Percentiles rank a stretch among this genome's conserved stretches.
These are phyloP conservation scores for Limnanthes douglasii DNA, from an alignment of 345 rosid species.

Conservation along the genomic window DNA sequence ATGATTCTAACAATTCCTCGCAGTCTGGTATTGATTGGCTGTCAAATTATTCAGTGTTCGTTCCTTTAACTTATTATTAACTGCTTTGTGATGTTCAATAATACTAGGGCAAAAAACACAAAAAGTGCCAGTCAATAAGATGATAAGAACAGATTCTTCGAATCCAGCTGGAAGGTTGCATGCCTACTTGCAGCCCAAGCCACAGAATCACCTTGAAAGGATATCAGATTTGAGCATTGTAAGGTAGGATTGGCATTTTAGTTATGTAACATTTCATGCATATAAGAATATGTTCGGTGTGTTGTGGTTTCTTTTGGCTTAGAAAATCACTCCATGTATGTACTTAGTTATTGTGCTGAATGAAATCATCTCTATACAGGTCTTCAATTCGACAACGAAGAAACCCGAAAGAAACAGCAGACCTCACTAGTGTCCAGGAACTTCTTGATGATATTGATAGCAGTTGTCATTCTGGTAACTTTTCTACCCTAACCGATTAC, in stretches of 20 bases:
- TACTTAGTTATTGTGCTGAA: background rate
- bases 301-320: too few relatives aligned
- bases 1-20: constrained; percentile 25
- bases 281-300: too few relatives aligned
- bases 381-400: constrained; percentile 79
- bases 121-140: constrained; percentile 64
- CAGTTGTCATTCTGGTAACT: constrained; percentile 52
- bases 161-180: constrained; percentile 94
- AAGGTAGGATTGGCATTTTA: constrained; percentile 58
- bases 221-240: constrained; percentile 43
- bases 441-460: constrained; percentile 50
- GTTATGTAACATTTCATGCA: too few relatives aligned
- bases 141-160: constrained; percentile 79
- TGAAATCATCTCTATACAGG: constrained; percentile 15
- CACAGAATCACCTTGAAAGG: constrained; percentile 22
- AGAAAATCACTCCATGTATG: too few relatives aligned
- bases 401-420: constrained; percentile 84
- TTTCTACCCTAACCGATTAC: too few relatives aligned
- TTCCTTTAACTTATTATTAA: constrained; percentile 1
- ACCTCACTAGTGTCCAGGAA: constrained; percentile 84
- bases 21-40: constrained; percentile 21
- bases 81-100: constrained; percentile 7
- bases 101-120: constrained; percentile 44
- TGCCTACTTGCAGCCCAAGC: constrained; percentile 48
- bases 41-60: background rate